Evolutionary conservation across 768 basidiomycete genomes (phyloP).

Genomic region (Chlorophyllum brunneum): DNA sequence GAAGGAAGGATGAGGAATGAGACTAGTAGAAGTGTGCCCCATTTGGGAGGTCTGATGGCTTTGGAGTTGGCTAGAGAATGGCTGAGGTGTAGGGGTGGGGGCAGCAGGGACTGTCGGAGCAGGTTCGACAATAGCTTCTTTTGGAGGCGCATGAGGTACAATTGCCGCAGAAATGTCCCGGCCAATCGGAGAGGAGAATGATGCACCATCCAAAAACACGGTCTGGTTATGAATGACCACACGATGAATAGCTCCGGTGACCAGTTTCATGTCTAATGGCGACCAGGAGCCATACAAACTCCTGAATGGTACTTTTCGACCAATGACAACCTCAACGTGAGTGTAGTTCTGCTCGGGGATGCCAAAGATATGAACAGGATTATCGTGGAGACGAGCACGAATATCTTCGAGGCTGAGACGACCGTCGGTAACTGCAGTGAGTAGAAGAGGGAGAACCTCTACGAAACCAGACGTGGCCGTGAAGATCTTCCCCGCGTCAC

Average conservation of each 20-base stretch:
- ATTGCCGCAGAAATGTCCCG: slow-evolving; percentile 68
- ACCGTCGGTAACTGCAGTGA: slow-evolving; percentile 80
- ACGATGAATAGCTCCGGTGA: slow-evolving; percentile 80
- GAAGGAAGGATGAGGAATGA: slow-evolving; percentile 80
- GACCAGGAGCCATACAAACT: slow-evolving; percentile 67
- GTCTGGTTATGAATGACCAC: slow-evolving; percentile 90
- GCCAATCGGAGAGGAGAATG: slow-evolving; percentile 57
- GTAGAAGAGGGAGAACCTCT: slow-evolving; percentile 82
- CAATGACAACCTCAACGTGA: slow-evolving; percentile 89
- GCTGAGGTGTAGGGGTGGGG: neutral
- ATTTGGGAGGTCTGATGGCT: slow-evolving; percentile 28
- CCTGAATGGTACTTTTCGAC: slow-evolving; percentile 61
- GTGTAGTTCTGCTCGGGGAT: slow-evolving; percentile 84
- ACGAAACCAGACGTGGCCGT: slow-evolving; percentile 78
- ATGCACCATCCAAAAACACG: slow-evolving; percentile 79
- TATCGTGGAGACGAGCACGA: slow-evolving; percentile 80
- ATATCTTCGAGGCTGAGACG: slow-evolving; percentile 82
- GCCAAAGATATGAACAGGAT: slow-evolving; percentile 88
- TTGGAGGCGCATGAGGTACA: slow-evolving; percentile 35
- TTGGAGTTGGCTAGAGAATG: slow-evolving; percentile 13
- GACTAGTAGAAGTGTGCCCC: slow-evolving; percentile 40
- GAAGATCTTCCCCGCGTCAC: slow-evolving; percentile 53
- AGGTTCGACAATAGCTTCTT: slow-evolving; percentile 7
- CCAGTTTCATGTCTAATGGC: slow-evolving; percentile 59
- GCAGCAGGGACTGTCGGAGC: slow-evolving; percentile 19